Percentiles rank a stretch among this genome's conserved stretches.
Conservation (phyloP, 179 eudicot species). For the Nepenthes alata region DNA sequence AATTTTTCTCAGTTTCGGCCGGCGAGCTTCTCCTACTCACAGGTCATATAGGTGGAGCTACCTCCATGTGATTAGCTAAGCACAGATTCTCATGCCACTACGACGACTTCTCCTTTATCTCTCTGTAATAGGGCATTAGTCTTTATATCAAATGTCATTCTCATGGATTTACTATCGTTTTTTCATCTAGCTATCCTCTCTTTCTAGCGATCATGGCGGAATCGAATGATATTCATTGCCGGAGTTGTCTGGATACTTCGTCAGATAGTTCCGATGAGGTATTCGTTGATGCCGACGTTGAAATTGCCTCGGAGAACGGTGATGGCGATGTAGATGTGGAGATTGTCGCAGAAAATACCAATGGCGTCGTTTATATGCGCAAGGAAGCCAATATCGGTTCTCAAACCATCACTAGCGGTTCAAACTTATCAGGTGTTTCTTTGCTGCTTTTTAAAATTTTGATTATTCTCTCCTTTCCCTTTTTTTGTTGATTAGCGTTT, state of each 20-base stretch:
- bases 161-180: not conserved
- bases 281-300: not conserved
- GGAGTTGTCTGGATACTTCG: slow-evolving; percentile 1
- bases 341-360: not conserved
- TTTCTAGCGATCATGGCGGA: not conserved
- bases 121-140: not conserved
- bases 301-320: slow-evolving; percentile 1
- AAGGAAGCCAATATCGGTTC: slow-evolving; percentile 4
- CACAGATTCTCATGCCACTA: not conserved
- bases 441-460: not conserved
- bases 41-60: not conserved
- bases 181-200: too few relatives aligned
- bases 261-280: slow-evolving; percentile 1
- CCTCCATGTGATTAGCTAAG: not conserved
- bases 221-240: not conserved
- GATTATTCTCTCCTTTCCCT: not conserved
- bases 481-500: not conserved
- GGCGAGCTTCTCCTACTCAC: not conserved
- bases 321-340: slow-evolving; percentile 2
- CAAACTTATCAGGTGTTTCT: slow-evolving; percentile 6
- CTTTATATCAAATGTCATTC: not conserved
- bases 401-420: slow-evolving; percentile 1
- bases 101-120: not conserved
- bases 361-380: not conserved
- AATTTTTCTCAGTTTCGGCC: not conserved